These are phyloP conservation scores for Pythium coloratum DNA, from an alignment of 352 stramenopile genomes.

Conservation along the genomic window DNA sequence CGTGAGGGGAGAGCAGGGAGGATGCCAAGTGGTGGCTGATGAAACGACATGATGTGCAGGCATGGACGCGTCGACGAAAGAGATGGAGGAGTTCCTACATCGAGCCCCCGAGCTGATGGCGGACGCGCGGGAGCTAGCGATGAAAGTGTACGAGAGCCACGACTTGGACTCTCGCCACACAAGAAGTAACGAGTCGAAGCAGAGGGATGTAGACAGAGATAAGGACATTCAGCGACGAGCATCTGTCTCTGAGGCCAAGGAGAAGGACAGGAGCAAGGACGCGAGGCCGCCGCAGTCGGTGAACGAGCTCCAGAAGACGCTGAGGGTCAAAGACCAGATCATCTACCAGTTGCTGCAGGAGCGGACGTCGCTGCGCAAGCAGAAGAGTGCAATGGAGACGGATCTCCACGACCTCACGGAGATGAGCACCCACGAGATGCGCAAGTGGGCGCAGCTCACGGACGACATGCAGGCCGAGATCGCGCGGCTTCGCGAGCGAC, in stretches of 20 bases:
- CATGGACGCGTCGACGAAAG: slow-evolving; percentile 29
- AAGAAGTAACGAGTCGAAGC: neutral
- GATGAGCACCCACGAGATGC: slow-evolving; percentile 77
- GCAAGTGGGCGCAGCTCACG: slow-evolving; percentile 78
- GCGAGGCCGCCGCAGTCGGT: neutral
- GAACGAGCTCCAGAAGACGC: slow-evolving; percentile 29
- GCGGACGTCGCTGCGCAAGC: slow-evolving; percentile 48
- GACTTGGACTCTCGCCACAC: neutral
- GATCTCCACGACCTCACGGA: slow-evolving; percentile 66
- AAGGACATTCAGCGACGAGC: neutral
- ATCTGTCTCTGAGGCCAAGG: neutral
- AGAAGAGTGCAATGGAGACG: slow-evolving; percentile 47
- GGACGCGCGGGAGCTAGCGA: slow-evolving; percentile 47
- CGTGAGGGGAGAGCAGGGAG: neutral
- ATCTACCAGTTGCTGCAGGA: slow-evolving; percentile 81
- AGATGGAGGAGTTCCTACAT: slow-evolving; percentile 53
- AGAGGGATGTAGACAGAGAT: neutral
- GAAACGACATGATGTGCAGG: slow-evolving; percentile 21
- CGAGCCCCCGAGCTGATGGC: slow-evolving; percentile 35
- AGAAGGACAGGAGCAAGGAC: neutral
- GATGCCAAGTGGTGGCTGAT: neutral
- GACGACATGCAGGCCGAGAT: slow-evolving; percentile 86
- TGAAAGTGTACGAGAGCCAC: slow-evolving; percentile 44
- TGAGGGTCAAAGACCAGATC: slow-evolving; percentile 83
- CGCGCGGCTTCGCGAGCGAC: slow-evolving; percentile 46